phyloP scores from a whole-genome alignment of 1,284 basidiomycete species.

The Cutaneotrichosporon arboriforme region DNA sequence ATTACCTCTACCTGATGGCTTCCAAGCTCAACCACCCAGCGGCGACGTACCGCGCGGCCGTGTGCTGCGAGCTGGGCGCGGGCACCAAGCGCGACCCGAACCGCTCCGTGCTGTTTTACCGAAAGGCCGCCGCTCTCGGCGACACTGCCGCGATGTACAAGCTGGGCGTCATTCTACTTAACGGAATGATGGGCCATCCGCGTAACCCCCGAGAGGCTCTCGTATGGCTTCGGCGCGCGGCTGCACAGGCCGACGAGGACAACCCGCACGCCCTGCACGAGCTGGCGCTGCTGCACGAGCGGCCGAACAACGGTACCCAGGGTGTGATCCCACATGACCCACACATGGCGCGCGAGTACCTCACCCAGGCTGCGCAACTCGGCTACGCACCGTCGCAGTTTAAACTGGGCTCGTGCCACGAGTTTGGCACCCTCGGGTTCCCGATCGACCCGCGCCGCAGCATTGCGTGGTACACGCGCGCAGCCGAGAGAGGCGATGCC shows the following conservation, averaged over 20 bases:
- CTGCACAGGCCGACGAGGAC: constrained; percentile 95
- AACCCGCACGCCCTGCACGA: constrained; percentile 98
- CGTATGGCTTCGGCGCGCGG: constrained; percentile 90
- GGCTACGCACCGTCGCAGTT: constrained; percentile 92
- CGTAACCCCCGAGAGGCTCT: constrained; percentile 86
- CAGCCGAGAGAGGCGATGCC: constrained; percentile 88
- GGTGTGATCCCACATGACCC: constrained; percentile 51
- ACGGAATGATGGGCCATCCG: constrained; percentile 76
- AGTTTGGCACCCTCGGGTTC: constrained; percentile 84
- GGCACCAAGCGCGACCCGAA: constrained; percentile 86
- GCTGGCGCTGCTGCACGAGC: constrained; percentile 86
- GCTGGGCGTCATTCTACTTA: constrained; percentile 88
- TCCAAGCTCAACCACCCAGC: constrained; percentile 95
- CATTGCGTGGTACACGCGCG: constrained; percentile 98
- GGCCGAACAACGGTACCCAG: constrained; percentile 41
- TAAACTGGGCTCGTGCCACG: constrained; percentile 91
- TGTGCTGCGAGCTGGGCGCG: constrained; percentile 99
- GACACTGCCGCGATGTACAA: constrained; percentile 99
- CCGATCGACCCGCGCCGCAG: constrained; percentile 86
- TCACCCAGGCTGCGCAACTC: constrained; percentile 86
- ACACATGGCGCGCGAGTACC: constrained; percentile 71
- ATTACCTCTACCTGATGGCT: constrained; percentile 96
- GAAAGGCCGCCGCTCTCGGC: constrained; percentile 90
- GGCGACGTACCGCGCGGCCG: constrained; percentile 93
- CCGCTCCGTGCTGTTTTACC: constrained; percentile 90